phyloP scores from a whole-genome alignment of 2,329 filamentous ascomycete species.

The Fusarium vanettenii region DNA sequence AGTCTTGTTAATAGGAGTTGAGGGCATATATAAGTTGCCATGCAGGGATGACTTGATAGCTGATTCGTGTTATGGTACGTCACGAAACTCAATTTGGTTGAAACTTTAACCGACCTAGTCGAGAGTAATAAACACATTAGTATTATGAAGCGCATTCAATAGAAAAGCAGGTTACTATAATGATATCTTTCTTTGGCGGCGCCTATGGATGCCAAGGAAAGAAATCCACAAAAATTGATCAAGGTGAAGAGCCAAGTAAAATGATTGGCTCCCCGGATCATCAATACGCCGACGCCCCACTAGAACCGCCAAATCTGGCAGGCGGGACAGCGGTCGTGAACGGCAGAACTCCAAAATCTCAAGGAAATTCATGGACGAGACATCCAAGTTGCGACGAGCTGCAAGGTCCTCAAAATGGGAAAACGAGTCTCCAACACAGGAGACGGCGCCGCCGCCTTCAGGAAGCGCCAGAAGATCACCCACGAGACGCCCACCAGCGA shows the following conservation, averaged over 20 bases:
- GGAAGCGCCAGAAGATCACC: conserved; percentile 67
- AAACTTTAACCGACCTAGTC: background rate
- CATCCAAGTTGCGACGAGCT: conserved; percentile 34
- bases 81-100: background rate
- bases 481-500: conserved; percentile 69
- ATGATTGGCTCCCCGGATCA: conserved; percentile 15
- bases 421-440: conserved; percentile 56
- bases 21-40: background rate
- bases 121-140: too few species aligned
- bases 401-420: conserved; percentile 51
- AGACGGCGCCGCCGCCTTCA: conserved; percentile 55
- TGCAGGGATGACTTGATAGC: background rate
- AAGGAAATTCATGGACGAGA: conserved; percentile 35
- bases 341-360: conserved; percentile 54
- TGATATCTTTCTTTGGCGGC: background rate
- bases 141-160: background rate
- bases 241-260: background rate
- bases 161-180: background rate
- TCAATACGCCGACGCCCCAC: conserved; percentile 20
- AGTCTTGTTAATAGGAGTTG: background rate
- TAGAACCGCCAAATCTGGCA: conserved; percentile 31
- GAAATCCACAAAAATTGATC: too few species aligned
- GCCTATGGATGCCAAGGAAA: too few species aligned
- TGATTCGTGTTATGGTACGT: background rate
- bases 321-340: conserved; percentile 45